A percentile compares a stretch with the other conserved stretches of the same genome.
Conservation (phyloP, 1,284 basidiomycete genomes). For the Trametes pubescens region DNA sequence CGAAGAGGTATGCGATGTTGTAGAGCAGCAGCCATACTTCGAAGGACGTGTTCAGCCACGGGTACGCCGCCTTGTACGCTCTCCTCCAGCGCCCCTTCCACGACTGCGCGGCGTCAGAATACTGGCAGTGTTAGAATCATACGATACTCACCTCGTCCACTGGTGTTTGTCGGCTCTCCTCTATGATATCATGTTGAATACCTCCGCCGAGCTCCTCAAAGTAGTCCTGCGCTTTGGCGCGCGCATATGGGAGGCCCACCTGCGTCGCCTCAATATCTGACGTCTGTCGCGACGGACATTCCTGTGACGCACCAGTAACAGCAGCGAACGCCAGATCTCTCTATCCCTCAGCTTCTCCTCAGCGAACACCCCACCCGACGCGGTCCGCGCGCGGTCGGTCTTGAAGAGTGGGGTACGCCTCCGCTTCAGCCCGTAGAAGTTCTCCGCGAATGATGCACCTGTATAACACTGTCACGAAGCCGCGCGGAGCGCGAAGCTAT, state of each 20-base stretch:
- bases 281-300: neutral
- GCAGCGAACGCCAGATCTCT: slow-evolving; percentile 78
- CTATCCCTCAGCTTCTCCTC: slow-evolving; percentile 68
- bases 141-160: slow-evolving; percentile 56
- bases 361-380: slow-evolving; percentile 68
- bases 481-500: neutral
- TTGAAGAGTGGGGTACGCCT: slow-evolving; percentile 76
- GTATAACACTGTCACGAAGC: neutral
- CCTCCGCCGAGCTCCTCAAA: slow-evolving; percentile 93
- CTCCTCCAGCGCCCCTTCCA: slow-evolving; percentile 59
- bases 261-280: slow-evolving; percentile 42
- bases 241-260: slow-evolving; percentile 90
- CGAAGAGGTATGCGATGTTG: slow-evolving; percentile 93
- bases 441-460: slow-evolving; percentile 93
- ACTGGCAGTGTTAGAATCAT: neutral
- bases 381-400: slow-evolving; percentile 68
- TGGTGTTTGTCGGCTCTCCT: slow-evolving; percentile 59
- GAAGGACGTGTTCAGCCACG: slow-evolving; percentile 80
- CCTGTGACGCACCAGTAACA: slow-evolving; percentile 71
- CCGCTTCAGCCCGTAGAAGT: slow-evolving; percentile 91
- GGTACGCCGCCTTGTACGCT: slow-evolving; percentile 79
- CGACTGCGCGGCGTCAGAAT: slow-evolving; percentile 43
- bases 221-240: slow-evolving; percentile 89
- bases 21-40: slow-evolving; percentile 86
- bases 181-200: slow-evolving; percentile 68